A percentile compares a stretch with the other conserved stretches of the same genome.
Evolutionary conservation across 495 filamentous ascomycete genomes (phyloP).

Genomic region (Aspergillus bridgeri): DNA sequence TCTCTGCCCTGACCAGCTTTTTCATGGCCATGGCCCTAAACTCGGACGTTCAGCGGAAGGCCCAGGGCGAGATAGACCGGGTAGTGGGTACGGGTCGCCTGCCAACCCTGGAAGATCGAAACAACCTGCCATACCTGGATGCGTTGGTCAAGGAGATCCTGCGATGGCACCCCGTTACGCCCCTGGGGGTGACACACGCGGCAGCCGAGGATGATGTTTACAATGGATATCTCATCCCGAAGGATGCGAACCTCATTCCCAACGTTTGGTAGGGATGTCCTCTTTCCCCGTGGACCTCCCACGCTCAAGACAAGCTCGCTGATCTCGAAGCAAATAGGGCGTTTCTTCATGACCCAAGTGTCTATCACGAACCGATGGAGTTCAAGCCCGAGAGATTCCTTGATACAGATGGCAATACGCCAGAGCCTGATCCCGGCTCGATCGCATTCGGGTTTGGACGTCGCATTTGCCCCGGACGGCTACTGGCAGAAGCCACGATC

Average conservation of each 20-base stretch:
- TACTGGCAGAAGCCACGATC: slow-evolving; percentile 54
- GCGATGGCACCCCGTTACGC: slow-evolving; percentile 40
- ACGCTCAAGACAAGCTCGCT: not conserved
- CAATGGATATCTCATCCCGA: slow-evolving; percentile 37
- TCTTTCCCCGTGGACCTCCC: not conserved
- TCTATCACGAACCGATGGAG: slow-evolving; percentile 14
- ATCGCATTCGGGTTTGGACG: slow-evolving; percentile 55
- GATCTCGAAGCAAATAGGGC: slow-evolving; percentile 4
- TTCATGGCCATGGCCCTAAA: slow-evolving; percentile 36
- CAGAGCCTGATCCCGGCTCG: slow-evolving; percentile 23
- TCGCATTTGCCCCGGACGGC: slow-evolving; percentile 55
- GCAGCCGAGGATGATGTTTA: slow-evolving; percentile 47
- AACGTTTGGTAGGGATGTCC: slow-evolving; percentile 30
- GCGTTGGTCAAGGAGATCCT: slow-evolving; percentile 40
- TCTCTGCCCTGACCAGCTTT: slow-evolving; percentile 30
- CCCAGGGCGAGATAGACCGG: slow-evolving; percentile 51
- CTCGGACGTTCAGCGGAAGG: slow-evolving; percentile 42
- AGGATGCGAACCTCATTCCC: slow-evolving; percentile 34
- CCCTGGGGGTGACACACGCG: slow-evolving; percentile 51
- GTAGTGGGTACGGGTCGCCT: slow-evolving; percentile 37
- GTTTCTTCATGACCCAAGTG: slow-evolving; percentile 16
- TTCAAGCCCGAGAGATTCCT: slow-evolving; percentile 38
- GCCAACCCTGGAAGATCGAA: slow-evolving; percentile 28
- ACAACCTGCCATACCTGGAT: slow-evolving; percentile 36
- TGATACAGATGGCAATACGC: slow-evolving; percentile 4